These are phyloP conservation scores for Auricularia sp. DNA, from an alignment of 768 basidiomycete species.

Conservation along the genomic window DNA sequence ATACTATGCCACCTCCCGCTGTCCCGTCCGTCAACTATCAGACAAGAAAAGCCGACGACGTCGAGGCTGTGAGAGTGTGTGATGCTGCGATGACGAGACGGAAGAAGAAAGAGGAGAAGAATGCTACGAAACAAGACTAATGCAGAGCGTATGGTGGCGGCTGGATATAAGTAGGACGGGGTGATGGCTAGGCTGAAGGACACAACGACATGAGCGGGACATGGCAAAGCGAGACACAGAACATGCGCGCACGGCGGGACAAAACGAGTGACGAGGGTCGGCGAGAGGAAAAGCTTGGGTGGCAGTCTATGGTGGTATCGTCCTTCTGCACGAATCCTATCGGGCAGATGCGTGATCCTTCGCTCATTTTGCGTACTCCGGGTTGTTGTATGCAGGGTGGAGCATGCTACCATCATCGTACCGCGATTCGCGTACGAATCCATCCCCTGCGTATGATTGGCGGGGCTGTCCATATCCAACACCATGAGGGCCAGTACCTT, in stretches of 20 bases:
- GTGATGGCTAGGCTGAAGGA: background rate
- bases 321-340: background rate
- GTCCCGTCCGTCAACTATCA: background rate
- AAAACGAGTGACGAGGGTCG: background rate
- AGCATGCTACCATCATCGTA: constrained; percentile 1
- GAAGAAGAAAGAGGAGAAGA: background rate
- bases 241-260: background rate
- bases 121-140: constrained; percentile 1
- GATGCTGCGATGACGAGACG: background rate
- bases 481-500: background rate
- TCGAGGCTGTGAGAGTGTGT: background rate
- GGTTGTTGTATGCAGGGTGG: background rate
- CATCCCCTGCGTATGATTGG: background rate
- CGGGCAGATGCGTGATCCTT: background rate
- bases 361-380: background rate
- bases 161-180: background rate
- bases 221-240: background rate
- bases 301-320: background rate
- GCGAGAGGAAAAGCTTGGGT: background rate
- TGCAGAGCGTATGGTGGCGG: background rate
- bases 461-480: background rate
- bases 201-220: background rate
- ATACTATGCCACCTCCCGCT: background rate
- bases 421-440: background rate
- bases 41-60: background rate